These are phyloP conservation scores for Saturnispora diversa DNA, from an alignment of 805 yeast species.

Conservation along the genomic window DNA sequence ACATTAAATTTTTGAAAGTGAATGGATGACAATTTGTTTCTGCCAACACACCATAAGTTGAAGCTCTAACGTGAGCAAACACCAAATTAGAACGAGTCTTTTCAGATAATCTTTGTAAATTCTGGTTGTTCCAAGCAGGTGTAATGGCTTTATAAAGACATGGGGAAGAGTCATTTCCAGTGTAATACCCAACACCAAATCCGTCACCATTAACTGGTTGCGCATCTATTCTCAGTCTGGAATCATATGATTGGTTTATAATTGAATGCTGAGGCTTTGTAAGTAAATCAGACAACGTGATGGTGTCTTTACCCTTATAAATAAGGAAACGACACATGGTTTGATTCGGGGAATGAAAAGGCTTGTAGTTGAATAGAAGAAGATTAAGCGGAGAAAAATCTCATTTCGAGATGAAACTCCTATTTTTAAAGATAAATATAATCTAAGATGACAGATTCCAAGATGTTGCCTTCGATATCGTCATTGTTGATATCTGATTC, in stretches of 20 bases:
- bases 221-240: constrained; percentile 77
- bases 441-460: constrained; percentile 2
- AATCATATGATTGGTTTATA: constrained; percentile 91
- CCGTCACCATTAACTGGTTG: constrained; percentile 98
- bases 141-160: constrained; percentile 93
- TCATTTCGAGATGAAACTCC: no score
- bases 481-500: constrained; percentile 2
- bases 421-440: no score
- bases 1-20: constrained; percentile 76
- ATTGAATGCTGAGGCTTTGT: constrained; percentile 97
- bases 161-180: constrained; percentile 43
- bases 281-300: constrained; percentile 73
- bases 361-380: background rate
- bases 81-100: constrained; percentile 79
- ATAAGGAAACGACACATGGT: constrained; percentile 88
- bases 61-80: constrained; percentile 94
- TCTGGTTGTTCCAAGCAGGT: constrained; percentile 96
- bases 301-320: constrained; percentile 85
- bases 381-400: background rate
- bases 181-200: constrained; percentile 93
- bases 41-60: constrained; percentile 87
- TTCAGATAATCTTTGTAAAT: constrained; percentile 74
- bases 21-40: constrained; percentile 98
- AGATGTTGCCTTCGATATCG: constrained; percentile 5
- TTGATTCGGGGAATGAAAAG: background rate